A percentile compares a stretch with the other conserved stretches of the same genome.
phyloP scores from a whole-genome alignment of 208 protist genomes.

The Entamoeba histolytica region DNA sequence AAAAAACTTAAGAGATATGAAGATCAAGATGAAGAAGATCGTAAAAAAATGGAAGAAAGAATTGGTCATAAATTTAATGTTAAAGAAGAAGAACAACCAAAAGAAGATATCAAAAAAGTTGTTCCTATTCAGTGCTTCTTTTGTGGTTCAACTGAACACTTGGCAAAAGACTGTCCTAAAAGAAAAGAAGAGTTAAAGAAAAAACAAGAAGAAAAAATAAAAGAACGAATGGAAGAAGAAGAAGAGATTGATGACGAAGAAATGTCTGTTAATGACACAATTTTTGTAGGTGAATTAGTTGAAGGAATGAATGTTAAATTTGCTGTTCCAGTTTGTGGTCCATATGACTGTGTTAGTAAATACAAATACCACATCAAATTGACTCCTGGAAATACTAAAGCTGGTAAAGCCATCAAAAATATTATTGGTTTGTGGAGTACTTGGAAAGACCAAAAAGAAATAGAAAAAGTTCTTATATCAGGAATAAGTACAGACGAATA shows the following conservation, averaged over 20 bases:
- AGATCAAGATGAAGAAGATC: constrained; percentile 7
- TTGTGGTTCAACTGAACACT: not conserved
- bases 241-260: not conserved
- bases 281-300: not conserved
- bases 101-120: constrained; percentile 16
- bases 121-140: not conserved
- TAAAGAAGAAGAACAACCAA: not conserved
- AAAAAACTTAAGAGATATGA: constrained; percentile 4
- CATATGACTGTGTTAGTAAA: constrained; percentile 38
- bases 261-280: not conserved
- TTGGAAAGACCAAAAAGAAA: not conserved
- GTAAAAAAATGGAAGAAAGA: not conserved
- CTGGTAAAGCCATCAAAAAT: constrained; percentile 30
- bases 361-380: constrained; percentile 57
- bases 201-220: constrained; percentile 15
- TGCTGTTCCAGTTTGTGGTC: constrained; percentile 42
- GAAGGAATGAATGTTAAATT: constrained; percentile 35
- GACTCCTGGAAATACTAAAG: constrained; percentile 45
- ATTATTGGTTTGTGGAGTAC: not conserved
- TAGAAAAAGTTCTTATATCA: not conserved
- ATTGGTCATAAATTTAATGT: not conserved
- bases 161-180: not conserved
- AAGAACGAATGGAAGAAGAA: constrained; percentile 7
- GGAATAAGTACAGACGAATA: not conserved
- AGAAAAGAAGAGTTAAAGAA: constrained; percentile 6